phyloP scores from a whole-genome alignment of 2,329 filamentous ascomycete genomes.

The Fusarium compactum region DNA sequence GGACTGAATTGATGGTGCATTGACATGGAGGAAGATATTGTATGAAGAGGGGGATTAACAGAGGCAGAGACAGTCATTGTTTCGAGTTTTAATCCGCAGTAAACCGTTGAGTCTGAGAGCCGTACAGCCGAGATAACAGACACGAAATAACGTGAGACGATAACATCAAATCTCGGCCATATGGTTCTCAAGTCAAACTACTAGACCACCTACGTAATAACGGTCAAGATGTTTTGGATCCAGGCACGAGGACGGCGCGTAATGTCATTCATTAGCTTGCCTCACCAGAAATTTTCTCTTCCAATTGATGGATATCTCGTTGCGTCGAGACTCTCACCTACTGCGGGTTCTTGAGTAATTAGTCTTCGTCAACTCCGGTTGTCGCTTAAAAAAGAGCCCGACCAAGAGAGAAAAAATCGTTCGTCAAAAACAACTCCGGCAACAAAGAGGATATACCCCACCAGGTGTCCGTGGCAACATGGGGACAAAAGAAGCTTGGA shows the following conservation, averaged over 20 bases:
- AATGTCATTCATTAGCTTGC: slow-evolving; percentile 22
- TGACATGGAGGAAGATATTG: not conserved
- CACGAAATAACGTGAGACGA: not conserved
- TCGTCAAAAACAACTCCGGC: not conserved
- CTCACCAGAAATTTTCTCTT: slow-evolving; percentile 20
- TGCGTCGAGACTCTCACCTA: slow-evolving; percentile 38
- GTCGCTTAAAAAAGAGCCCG: slow-evolving; percentile 26
- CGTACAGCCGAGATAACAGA: not conserved
- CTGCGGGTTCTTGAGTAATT: slow-evolving; percentile 40
- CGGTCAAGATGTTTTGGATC: not conserved
- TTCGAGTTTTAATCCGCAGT: not conserved
- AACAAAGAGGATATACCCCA: slow-evolving; percentile 32
- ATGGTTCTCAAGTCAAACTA: not conserved
- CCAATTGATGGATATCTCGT: slow-evolving; percentile 1
- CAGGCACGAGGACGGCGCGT: slow-evolving; percentile 19
- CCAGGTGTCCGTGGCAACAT: slow-evolving; percentile 43
- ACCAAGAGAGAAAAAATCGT: slow-evolving; percentile 16
- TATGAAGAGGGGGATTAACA: not conserved
- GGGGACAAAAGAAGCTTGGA: slow-evolving; percentile 26
- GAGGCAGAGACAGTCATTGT: not conserved
- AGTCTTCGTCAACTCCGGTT: slow-evolving; percentile 46
- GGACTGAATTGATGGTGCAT: not conserved
- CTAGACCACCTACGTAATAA: slow-evolving; percentile 4
- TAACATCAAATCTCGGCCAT: slow-evolving; percentile 6
- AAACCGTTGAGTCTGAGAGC: not conserved